Percentiles rank a stretch among this genome's conserved stretches.
These are phyloP conservation scores for Piromyces finnis DNA, from an alignment of 192 early-diverging fungal species.

Conservation along the genomic window DNA sequence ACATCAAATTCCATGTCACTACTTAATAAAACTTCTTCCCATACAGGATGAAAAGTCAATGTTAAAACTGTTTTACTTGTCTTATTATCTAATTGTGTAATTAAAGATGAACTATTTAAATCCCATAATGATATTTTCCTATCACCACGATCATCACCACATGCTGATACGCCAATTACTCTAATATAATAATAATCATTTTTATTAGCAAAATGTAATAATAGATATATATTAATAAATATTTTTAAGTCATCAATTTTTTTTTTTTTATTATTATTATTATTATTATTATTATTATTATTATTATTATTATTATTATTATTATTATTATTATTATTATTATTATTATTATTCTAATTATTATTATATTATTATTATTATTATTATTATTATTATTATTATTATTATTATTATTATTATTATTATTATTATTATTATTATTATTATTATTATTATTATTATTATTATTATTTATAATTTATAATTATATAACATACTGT, in stretches of 20 bases:
- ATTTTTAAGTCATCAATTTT: neutral
- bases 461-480: too few relatives aligned
- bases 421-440: too few relatives aligned
- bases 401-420: too few relatives aligned
- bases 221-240: too few relatives aligned
- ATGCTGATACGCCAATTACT: slow-evolving; percentile 20
- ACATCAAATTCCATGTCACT: slow-evolving; percentile 39
- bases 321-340: too few relatives aligned
- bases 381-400: too few relatives aligned
- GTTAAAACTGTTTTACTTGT: slow-evolving; percentile 20
- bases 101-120: slow-evolving; percentile 9
- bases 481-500: slow-evolving; percentile 5
- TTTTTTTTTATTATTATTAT: neutral
- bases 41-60: slow-evolving; percentile 18
- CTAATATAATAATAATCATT: slow-evolving; percentile 1
- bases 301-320: too few relatives aligned
- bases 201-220: too few relatives aligned
- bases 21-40: slow-evolving; percentile 13
- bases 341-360: too few relatives aligned
- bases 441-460: too few relatives aligned
- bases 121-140: slow-evolving; percentile 29
- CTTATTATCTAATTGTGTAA: slow-evolving; percentile 24
- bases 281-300: too few relatives aligned
- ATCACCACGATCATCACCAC: slow-evolving; percentile 20
- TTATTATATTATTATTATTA: too few relatives aligned